phyloP scores from a whole-genome alignment of 768 basidiomycete species.

The Lactarius hatsudake region DNA sequence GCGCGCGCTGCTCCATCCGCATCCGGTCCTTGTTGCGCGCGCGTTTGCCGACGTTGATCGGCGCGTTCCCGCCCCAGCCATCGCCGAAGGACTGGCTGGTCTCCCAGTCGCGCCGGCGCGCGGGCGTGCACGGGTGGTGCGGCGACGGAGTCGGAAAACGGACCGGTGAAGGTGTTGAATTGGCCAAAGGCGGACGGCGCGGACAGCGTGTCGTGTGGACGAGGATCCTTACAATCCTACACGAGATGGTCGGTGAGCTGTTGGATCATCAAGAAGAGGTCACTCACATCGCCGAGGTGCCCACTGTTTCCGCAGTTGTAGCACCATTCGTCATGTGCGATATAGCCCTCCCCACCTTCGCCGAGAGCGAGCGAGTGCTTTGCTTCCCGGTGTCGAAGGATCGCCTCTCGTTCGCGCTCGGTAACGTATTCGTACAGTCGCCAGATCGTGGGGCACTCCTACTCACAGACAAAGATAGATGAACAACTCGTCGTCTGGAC shows the following conservation, averaged over 20 bases:
- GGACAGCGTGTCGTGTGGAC: conserved; percentile 40
- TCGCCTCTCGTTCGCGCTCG: conserved; percentile 47
- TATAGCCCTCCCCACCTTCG: conserved; percentile 75
- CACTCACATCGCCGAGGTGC: conserved; percentile 77
- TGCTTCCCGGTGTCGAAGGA: conserved; percentile 46
- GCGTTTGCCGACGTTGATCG: conserved; percentile 63
- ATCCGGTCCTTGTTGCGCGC: conserved; percentile 59
- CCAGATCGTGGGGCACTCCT: conserved; percentile 88
- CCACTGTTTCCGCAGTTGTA: conserved; percentile 73
- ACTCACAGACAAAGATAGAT: conserved; percentile 1
- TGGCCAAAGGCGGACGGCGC: conserved; percentile 69
- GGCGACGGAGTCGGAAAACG: conserved; percentile 46
- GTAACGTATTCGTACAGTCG: conserved; percentile 71
- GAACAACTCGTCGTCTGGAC: neutral
- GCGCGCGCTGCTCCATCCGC: conserved; percentile 51
- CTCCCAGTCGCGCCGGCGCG: conserved; percentile 44
- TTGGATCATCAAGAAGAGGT: neutral
- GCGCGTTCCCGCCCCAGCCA: conserved; percentile 46
- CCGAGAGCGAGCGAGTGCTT: conserved; percentile 54
- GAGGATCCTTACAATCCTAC: conserved; percentile 60
- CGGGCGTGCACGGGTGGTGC: conserved; percentile 30
- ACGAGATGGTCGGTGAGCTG: neutral
- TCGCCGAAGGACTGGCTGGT: conserved; percentile 39
- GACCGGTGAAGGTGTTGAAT: conserved; percentile 59
- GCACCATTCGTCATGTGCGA: conserved; percentile 73